Evolutionary conservation across 345 rosid genomes (phyloP).

Genomic region (Salix suchowensis): DNA sequence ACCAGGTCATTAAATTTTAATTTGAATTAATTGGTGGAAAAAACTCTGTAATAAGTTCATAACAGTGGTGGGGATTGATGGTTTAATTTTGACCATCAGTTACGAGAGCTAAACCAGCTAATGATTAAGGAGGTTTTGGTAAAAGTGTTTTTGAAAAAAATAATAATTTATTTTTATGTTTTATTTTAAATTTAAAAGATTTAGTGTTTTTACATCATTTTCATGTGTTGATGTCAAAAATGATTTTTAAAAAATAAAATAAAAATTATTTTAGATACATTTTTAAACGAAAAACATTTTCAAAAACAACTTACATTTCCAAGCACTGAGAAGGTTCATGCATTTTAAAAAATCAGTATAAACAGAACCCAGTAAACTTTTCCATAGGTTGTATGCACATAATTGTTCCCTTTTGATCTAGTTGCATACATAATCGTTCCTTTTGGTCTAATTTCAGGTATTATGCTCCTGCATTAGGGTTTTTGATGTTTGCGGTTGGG

Average conservation of each 20-base stretch:
- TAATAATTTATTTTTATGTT: too few species aligned
- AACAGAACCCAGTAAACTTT: background rate
- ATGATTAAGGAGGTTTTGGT: background rate
- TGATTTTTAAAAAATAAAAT: too few species aligned
- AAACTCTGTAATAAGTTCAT: background rate
- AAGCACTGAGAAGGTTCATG: background rate
- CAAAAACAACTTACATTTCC: too few species aligned
- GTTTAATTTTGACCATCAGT: background rate
- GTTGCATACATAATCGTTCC: slow-evolving; percentile 29
- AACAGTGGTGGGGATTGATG: background rate
- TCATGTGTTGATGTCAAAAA: too few species aligned
- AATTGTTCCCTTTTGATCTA: background rate
- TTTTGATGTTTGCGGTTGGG: slow-evolving; percentile 98
- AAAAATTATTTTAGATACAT: too few species aligned
- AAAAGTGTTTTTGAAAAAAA: too few species aligned
- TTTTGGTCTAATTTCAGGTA: slow-evolving; percentile 48
- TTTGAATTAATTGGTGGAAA: background rate
- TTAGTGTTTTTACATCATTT: too few species aligned
- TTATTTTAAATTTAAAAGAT: too few species aligned
- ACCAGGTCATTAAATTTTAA: slow-evolving; percentile 45
- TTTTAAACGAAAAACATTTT: too few species aligned
- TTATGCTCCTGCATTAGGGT: slow-evolving; percentile 91
- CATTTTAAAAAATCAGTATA: background rate
- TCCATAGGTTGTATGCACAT: background rate
- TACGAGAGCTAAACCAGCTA: background rate